Conservation (phyloP, 768 basidiomycete genomes). For the Xerocomellus amylosporus region DNA sequence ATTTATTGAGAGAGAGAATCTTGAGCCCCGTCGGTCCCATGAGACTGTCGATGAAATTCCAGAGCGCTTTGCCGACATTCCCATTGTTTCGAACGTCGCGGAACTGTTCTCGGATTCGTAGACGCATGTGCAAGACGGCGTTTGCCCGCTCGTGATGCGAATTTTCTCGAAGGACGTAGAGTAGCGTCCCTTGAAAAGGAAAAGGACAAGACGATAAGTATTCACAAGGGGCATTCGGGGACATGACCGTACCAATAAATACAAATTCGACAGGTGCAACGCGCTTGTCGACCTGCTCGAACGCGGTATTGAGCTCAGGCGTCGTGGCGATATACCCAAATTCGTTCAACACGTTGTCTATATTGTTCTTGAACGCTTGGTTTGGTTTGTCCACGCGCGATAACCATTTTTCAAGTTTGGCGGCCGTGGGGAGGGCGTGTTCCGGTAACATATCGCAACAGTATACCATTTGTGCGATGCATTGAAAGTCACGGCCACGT, state of each 20-base stretch:
- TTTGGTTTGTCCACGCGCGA: constrained; percentile 36
- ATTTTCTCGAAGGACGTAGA: constrained; percentile 50
- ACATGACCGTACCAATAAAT: constrained; percentile 59
- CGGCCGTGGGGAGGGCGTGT: constrained; percentile 49
- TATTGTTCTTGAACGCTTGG: constrained; percentile 48
- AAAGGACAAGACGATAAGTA: not conserved
- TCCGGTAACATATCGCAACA: constrained; percentile 55
- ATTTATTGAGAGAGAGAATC: constrained; percentile 28
- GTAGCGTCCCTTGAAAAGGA: constrained; percentile 56
- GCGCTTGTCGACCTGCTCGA: constrained; percentile 52
- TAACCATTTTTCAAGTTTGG: constrained; percentile 54
- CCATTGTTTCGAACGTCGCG: constrained; percentile 65
- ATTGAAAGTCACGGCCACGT: constrained; percentile 76
- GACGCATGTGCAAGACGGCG: constrained; percentile 57
- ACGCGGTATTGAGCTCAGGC: constrained; percentile 41
- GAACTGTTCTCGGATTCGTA: constrained; percentile 51
- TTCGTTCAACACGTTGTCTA: constrained; percentile 51
- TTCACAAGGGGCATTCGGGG: not conserved
- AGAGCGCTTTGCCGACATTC: constrained; percentile 52
- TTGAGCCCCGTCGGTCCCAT: constrained; percentile 33
- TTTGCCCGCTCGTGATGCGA: constrained; percentile 47
- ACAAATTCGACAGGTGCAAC: constrained; percentile 78
- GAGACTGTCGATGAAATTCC: constrained; percentile 51
- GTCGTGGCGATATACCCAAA: constrained; percentile 54
- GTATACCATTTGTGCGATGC: constrained; percentile 65